phyloP scores from a whole-genome alignment of 2,329 filamentous ascomycete genomes.

The Acephala macrosclerotiorum region DNA sequence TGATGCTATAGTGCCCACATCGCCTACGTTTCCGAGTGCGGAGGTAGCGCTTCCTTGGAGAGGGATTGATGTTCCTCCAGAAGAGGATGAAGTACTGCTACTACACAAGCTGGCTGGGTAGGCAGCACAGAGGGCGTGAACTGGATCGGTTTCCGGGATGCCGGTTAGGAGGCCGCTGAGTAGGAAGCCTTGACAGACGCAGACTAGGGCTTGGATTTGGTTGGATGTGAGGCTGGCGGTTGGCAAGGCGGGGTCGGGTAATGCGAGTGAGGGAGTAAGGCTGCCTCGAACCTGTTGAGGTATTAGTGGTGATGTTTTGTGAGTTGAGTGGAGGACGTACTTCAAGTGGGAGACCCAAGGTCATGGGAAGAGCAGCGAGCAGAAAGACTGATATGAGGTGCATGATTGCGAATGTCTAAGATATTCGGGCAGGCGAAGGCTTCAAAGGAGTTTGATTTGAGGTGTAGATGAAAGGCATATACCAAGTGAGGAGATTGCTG shows the following conservation, averaged over 20 bases:
- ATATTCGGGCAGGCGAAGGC: background rate
- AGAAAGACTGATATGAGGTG: background rate
- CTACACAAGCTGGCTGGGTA: background rate
- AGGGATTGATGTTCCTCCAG: background rate
- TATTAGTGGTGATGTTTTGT: background rate
- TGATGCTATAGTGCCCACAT: background rate
- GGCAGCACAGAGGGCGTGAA: background rate
- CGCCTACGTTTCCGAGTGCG: background rate
- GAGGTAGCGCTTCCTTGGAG: background rate
- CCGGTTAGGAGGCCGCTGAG: background rate
- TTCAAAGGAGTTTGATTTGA: background rate
- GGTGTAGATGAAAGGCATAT: background rate
- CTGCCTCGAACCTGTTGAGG: background rate
- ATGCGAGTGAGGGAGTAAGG: background rate
- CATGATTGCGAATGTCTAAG: background rate
- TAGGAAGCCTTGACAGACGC: background rate
- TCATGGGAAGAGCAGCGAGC: background rate
- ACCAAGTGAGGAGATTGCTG: background rate
- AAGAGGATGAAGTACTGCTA: background rate
- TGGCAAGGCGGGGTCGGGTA: background rate
- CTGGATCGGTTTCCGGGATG: background rate
- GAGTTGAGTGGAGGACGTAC: background rate
- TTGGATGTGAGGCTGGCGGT: background rate
- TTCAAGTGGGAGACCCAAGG: background rate
- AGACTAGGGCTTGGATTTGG: background rate